Evolutionary conservation across 2,329 filamentous ascomycete species (phyloP).

Genomic region (Leptographium procerum): DNA sequence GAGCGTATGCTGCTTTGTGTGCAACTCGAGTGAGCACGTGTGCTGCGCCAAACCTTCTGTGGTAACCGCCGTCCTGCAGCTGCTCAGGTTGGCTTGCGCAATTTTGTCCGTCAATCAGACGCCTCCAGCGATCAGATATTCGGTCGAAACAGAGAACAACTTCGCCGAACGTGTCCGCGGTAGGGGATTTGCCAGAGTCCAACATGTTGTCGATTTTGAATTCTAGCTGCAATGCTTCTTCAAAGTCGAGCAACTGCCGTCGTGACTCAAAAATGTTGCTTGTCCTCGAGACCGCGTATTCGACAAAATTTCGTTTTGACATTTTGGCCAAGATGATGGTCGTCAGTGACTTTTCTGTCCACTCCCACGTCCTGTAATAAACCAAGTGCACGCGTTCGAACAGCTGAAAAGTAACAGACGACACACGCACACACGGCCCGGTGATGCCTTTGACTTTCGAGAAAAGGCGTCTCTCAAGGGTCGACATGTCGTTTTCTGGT

Average conservation of each 20-base stretch:
- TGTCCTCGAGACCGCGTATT: conserved; percentile 82
- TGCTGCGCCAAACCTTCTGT: conserved; percentile 79
- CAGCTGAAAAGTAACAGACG: conserved; percentile 58
- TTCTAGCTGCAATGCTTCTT: conserved; percentile 73
- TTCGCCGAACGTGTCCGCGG: conserved; percentile 50
- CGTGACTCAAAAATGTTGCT: conserved; percentile 79
- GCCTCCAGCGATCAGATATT: conserved; percentile 72
- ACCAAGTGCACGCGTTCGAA: conserved; percentile 93
- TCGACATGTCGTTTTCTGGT: conserved; percentile 33
- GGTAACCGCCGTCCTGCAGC: conserved; percentile 74
- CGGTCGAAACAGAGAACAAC: conserved; percentile 63
- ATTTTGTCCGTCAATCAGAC: conserved; percentile 61
- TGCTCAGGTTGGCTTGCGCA: conserved; percentile 72
- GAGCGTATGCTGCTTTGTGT: conserved; percentile 70
- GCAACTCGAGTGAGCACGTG: conserved; percentile 91
- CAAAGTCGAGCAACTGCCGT: conserved; percentile 70
- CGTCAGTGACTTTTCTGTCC: conserved; percentile 93
- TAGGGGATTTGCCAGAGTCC: conserved; percentile 64
- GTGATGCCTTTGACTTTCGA: conserved; percentile 54
- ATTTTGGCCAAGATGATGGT: conserved; percentile 91
- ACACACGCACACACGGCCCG: conserved; percentile 76
- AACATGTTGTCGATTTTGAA: conserved; percentile 70
- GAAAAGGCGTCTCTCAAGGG: conserved; percentile 6
- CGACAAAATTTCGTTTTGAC: conserved; percentile 73
- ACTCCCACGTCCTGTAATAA: conserved; percentile 91